These are phyloP conservation scores for Corchorus olitorius DNA, from an alignment of 345 rosid genomes.

Conservation along the genomic window DNA sequence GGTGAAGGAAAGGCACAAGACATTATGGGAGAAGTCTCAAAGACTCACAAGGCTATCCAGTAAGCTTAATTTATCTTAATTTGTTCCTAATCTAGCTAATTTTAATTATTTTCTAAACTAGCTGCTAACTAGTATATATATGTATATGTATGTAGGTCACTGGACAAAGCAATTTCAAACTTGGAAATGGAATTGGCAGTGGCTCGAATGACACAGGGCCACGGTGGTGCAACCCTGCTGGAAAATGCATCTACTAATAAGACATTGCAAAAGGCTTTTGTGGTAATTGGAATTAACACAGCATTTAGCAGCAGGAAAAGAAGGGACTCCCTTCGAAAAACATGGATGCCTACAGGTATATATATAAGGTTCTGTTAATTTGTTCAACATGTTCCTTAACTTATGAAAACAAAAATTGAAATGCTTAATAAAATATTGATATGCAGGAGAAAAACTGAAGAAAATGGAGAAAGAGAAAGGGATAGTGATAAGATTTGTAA, in stretches of 20 bases:
- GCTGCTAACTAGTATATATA: neutral
- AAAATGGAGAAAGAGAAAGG: conserved; percentile 84
- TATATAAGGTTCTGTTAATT: too few species aligned
- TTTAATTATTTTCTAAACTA: neutral
- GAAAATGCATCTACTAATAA: conserved; percentile 46
- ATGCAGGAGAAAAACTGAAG: conserved; percentile 65
- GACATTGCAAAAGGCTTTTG: conserved; percentile 64
- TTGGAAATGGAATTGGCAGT: conserved; percentile 68
- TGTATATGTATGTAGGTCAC: conserved; percentile 39
- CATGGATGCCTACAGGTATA: conserved; percentile 83
- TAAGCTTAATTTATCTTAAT: conserved; percentile 21
- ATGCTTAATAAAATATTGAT: neutral
- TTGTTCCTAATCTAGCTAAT: neutral
- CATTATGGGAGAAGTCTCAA: conserved; percentile 64
- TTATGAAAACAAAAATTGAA: too few species aligned
- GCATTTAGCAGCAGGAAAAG: conserved; percentile 91
- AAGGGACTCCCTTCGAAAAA: conserved; percentile 70
- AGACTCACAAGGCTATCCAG: conserved; percentile 74
- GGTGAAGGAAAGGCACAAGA: conserved; percentile 58
- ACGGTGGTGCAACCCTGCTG: neutral
- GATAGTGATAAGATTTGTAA: conserved; percentile 80
- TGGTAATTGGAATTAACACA: conserved; percentile 82
- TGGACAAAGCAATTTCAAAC: conserved; percentile 67
- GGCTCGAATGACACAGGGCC: conserved; percentile 32
- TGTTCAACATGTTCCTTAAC: too few species aligned